Percentiles rank a stretch among this genome's conserved stretches.
phyloP scores from a whole-genome alignment of 2,329 filamentous ascomycete species.

The Dryadomyces sulphureus region DNA sequence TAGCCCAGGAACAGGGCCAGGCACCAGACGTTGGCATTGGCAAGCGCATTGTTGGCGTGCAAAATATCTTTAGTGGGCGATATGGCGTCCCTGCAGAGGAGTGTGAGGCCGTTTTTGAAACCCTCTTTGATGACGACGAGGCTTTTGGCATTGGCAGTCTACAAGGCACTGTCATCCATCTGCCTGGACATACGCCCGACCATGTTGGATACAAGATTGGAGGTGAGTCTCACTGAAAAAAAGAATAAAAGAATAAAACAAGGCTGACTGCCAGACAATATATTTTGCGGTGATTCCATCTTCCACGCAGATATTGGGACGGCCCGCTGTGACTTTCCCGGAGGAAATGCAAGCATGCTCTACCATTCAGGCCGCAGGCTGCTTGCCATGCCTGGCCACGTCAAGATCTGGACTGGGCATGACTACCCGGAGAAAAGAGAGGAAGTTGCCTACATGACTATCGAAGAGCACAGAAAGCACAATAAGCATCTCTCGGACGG shows the following conservation, averaged over 20 bases:
- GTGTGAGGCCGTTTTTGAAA: slow-evolving; percentile 32
- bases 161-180: slow-evolving; percentile 30
- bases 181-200: slow-evolving; percentile 47
- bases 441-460: slow-evolving; percentile 26
- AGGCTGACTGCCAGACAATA: slow-evolving; percentile 14
- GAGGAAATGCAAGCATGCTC: slow-evolving; percentile 28
- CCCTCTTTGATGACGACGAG: slow-evolving; percentile 38
- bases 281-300: slow-evolving; percentile 38
- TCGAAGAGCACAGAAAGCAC: slow-evolving; percentile 26
- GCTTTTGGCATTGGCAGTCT: slow-evolving; percentile 33
- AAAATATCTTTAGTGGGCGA: slow-evolving; percentile 29
- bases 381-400: slow-evolving; percentile 24
- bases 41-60: slow-evolving; percentile 34
- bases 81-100: slow-evolving; percentile 32
- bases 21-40: slow-evolving; percentile 37
- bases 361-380: slow-evolving; percentile 28
- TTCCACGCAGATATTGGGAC: slow-evolving; percentile 37
- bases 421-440: slow-evolving; percentile 31
- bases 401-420: slow-evolving; percentile 38
- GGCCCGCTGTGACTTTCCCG: slow-evolving; percentile 40
- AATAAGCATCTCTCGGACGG: slow-evolving; percentile 34
- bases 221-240: slow-evolving; percentile 18
- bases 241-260: too few species aligned
- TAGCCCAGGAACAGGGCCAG: slow-evolving; percentile 20
- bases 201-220: slow-evolving; percentile 44